Evolutionary conservation across 2,329 filamentous ascomycete species (phyloP).

Genomic region (Ophiosphaerella korrae): DNA sequence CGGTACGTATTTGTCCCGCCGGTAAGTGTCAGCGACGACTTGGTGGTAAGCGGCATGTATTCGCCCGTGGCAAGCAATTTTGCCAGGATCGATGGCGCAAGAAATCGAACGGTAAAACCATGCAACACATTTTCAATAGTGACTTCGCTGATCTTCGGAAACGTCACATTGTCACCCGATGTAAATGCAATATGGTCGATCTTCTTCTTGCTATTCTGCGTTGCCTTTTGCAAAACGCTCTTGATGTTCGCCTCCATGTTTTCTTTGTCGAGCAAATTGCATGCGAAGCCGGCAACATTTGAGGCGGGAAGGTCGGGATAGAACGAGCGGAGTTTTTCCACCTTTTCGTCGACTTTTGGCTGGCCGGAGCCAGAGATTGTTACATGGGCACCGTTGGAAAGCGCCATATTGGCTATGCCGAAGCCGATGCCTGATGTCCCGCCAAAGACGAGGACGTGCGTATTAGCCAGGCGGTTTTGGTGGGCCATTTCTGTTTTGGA

Average conservation of each 20-base stretch:
- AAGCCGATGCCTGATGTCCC: constrained; percentile 70
- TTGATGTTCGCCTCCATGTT: constrained; percentile 37
- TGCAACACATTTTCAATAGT: constrained; percentile 26
- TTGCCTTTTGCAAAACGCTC: constrained; percentile 33
- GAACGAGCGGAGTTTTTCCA: constrained; percentile 52
- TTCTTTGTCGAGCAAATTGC: constrained; percentile 32
- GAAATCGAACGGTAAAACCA: constrained; percentile 40
- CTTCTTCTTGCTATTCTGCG: constrained; percentile 31
- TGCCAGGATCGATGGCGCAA: constrained; percentile 46
- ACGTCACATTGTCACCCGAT: constrained; percentile 29
- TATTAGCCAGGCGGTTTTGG: constrained; percentile 54
- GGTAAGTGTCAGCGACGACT: constrained; percentile 50
- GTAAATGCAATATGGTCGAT: constrained; percentile 42
- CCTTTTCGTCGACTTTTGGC: constrained; percentile 56
- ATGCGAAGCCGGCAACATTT: constrained; percentile 29
- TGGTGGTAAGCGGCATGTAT: constrained; percentile 38
- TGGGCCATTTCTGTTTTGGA: constrained; percentile 32
- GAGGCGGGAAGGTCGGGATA: constrained; percentile 39
- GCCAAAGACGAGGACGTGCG: constrained; percentile 65
- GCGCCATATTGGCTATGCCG: constrained; percentile 61
- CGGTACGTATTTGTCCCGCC: constrained; percentile 44
- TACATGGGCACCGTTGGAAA: constrained; percentile 62
- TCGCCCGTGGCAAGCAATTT: constrained; percentile 44
- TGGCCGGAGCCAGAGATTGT: constrained; percentile 64
- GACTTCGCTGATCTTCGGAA: constrained; percentile 32